Evolutionary conservation across 495 filamentous ascomycete species (phyloP).

Genomic region (Xylaria longipes): DNA sequence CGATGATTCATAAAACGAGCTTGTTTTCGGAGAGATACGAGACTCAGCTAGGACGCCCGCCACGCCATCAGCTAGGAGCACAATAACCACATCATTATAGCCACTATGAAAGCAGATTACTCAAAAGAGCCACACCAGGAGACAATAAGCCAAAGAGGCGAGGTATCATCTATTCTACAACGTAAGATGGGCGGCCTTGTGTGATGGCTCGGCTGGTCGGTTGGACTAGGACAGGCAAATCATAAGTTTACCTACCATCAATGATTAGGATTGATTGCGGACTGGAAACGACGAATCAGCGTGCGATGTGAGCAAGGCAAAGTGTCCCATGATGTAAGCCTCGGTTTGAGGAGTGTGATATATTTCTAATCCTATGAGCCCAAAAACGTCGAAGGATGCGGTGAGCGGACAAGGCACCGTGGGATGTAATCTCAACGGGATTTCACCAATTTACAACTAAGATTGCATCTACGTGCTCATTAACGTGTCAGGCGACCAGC

Average conservation of each 20-base stretch:
- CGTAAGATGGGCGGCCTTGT: not conserved
- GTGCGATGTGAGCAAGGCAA: not conserved
- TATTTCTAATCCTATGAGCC: not conserved
- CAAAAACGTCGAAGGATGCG: not conserved
- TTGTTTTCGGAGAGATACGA: not conserved
- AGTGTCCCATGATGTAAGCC: not conserved
- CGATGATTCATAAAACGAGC: not conserved
- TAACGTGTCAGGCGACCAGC: not conserved
- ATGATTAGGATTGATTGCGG: not conserved
- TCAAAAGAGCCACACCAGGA: not conserved
- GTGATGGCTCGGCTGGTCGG: conserved; percentile 1
- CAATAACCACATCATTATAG: conserved; percentile 14
- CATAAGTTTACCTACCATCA: not conserved
- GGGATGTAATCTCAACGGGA: not conserved
- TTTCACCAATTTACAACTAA: not conserved
- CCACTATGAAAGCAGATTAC: not conserved
- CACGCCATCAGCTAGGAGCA: not conserved
- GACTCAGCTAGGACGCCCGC: not conserved
- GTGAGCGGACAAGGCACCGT: not conserved
- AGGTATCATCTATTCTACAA: conserved; percentile 13
- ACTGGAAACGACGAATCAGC: not conserved
- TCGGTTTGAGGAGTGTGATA: not conserved
- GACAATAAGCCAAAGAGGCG: not conserved
- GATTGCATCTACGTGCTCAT: not conserved
- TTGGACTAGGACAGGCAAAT: not conserved